Conservation (phyloP, 1,139 yeast genomes). For the Martiniozyma asiatica region DNA sequence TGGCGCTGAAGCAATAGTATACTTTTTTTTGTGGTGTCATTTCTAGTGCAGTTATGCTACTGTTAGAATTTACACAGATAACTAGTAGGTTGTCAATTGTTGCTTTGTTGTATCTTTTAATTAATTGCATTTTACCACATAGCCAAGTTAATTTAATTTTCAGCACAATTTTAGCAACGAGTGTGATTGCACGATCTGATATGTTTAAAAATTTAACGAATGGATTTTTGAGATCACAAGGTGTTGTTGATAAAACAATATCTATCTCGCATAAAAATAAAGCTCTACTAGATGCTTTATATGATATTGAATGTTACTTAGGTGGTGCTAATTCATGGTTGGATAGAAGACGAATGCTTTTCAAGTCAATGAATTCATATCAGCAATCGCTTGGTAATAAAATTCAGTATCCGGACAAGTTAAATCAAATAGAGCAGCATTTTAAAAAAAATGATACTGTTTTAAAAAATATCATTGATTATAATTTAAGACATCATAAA, state of each 20-base stretch:
- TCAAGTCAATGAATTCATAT: constrained; percentile 38
- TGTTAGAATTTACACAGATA: constrained; percentile 8
- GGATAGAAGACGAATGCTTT: constrained; percentile 32
- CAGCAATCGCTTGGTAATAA: constrained; percentile 37
- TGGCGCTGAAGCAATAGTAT: too few species aligned
- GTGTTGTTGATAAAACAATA: constrained; percentile 12
- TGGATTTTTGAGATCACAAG: constrained; percentile 8
- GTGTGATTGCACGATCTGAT: constrained; percentile 21
- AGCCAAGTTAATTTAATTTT: constrained; percentile 19
- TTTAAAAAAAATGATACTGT: constrained; percentile 35
- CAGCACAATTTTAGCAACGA: constrained; percentile 20
- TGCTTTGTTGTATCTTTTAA: constrained; percentile 11
- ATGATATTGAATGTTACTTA: constrained; percentile 37
- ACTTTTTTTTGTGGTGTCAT: too few species aligned
- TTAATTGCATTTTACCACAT: constrained; percentile 7
- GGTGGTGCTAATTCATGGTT: constrained; percentile 30
- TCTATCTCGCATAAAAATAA: too few species aligned
- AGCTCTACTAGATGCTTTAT: constrained; percentile 42
- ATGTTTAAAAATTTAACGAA: constrained; percentile 17
- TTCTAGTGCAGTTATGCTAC: too few species aligned
- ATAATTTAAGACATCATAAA: constrained; percentile 29
- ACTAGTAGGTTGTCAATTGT: constrained; percentile 12
- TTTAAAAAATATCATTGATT: constrained; percentile 32
- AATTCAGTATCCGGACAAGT: constrained; percentile 39
- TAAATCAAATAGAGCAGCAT: constrained; percentile 33